Evolutionary conservation across 768 basidiomycete genomes (phyloP), one percentile per base, ranked within the genome.

Genomic region (Exsudoporus frostii): DNA sequence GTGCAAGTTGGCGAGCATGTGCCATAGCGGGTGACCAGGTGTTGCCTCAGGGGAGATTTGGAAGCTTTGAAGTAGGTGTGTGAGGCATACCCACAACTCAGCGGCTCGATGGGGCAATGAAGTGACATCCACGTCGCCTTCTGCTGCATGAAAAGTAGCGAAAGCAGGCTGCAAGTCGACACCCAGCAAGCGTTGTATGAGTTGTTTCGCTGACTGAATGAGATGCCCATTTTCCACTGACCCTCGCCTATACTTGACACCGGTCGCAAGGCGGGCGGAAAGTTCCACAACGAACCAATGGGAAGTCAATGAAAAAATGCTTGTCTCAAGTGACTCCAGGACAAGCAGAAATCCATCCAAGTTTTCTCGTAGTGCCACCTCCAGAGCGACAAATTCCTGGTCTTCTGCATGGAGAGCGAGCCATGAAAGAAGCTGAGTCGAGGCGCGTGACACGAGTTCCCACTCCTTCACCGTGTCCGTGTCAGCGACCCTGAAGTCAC

Each of bases 1-100:
- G 25, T 80, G 55, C 37, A 68, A 54, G 6, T 69, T 65, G 34
- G 70, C 63, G 25, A 85, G 56, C 30, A 78, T 52, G 24, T 64
- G 63, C 81, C 83, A 82, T 55, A 85, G 74, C 6, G 71, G 73
- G 59, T 74, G 72, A 15, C 55, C 51, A 39, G 54, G 55, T 59
- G 57, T 45, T 54, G 45, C 17, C 15, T 53, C 54, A n/a, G 56
- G 59, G 36, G 62, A 48, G 6, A 50, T 22, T 22, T 57, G 65
- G 36, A 60, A 66, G 36, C 62, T 65, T 25, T 60, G 47, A 7
- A 80, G 64, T n/a, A 89, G 60, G 58, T 90, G 83, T 33, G 89
- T 74, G 20, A 92, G 62, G 34, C 80, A 82, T 44, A 91, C 75
- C 94, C 93, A 96, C 17, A 87, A 58, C 60, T 92, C 86, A 2